Base-by-base conservation (phyloP, 495 filamentous ascomycete species). In the Lophium mytilinum region DNA sequence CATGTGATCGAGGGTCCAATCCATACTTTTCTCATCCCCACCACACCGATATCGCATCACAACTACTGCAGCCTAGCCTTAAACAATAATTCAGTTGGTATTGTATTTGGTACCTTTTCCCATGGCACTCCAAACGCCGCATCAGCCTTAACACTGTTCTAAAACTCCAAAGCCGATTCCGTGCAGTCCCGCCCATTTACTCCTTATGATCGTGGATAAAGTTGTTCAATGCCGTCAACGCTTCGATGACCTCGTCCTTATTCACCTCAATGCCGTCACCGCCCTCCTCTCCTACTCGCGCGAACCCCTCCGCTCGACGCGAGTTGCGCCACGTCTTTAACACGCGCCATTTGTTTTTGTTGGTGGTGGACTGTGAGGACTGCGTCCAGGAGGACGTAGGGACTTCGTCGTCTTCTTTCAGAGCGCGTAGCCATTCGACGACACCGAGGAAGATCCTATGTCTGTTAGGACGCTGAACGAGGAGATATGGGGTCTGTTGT, bases 161-260 rank as follows among this genome's bases (percentile, higher is more conserved):
- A 30, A 30, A 30, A 30, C 24, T 30, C 24, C 24, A 30, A 30
- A 30, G 24, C 24, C 24, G 24, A 30, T 30, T 30, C 24, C 24
- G 24, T 30, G 3, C 24, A 30, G 24, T 30, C 24, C 24, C 2
- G 24, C 24, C 24, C 24, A 6, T 30, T 47, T 21, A 39, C 37
- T 65, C 62, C 40, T 52, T 57, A 33, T 50, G 43, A 33, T 65
- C 57, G 37, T 65, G 55, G 47, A 65, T 65, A 37, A 65, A 65
- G 47, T 61, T 61, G 41, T 65, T 61, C 53, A 65, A 30, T 12
- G 58, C 62, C 10, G 54, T 61, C 37, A 65, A 37, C 15, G 54
- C 62, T 55, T 65, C 18, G 8, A 52, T 56, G n/a, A 65, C 18
- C 17, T 18, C 50, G 34, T 61, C 53, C 37, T 61, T 53, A 30